These are phyloP conservation scores for Ophiosphaerella herpotricha DNA, from an alignment of 2,329 filamentous ascomycete genomes.

Conservation along the genomic window DNA sequence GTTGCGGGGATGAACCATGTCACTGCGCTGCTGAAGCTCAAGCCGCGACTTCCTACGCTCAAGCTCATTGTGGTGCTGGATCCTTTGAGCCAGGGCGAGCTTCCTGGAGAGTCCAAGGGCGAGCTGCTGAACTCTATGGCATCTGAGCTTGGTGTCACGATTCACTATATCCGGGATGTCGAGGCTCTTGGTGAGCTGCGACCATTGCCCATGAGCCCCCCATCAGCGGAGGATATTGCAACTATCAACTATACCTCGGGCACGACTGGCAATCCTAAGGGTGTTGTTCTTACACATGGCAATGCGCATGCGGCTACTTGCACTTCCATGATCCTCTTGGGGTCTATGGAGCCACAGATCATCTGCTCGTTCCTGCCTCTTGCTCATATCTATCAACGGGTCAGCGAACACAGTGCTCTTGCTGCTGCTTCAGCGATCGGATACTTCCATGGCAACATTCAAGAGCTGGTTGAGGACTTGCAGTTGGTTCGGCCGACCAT, in stretches of 20 bases:
- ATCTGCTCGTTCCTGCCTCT: slow-evolving; percentile 88
- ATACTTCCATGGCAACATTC: slow-evolving; percentile 91
- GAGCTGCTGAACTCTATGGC: slow-evolving; percentile 78
- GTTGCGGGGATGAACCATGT: slow-evolving; percentile 81
- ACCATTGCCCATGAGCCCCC: slow-evolving; percentile 71
- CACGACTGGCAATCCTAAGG: slow-evolving; percentile 82
- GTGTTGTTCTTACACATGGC: slow-evolving; percentile 79
- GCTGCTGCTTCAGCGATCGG: slow-evolving; percentile 76
- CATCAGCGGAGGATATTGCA: slow-evolving; percentile 73
- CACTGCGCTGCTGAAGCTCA: slow-evolving; percentile 78
- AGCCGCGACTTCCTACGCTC: slow-evolving; percentile 74
- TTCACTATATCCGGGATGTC: slow-evolving; percentile 79
- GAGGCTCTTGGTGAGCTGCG: slow-evolving; percentile 77
- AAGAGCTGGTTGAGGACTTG: slow-evolving; percentile 86
- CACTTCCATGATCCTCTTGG: slow-evolving; percentile 60
- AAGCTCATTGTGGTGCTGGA: slow-evolving; percentile 91
- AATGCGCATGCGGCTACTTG: slow-evolving; percentile 77
- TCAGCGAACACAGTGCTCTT: slow-evolving; percentile 77
- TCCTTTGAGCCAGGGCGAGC: slow-evolving; percentile 78
- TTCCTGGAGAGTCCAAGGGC: slow-evolving; percentile 75
- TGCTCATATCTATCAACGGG: slow-evolving; percentile 90
- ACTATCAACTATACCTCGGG: slow-evolving; percentile 94
- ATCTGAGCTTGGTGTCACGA: slow-evolving; percentile 71
- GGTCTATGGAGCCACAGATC: slow-evolving; percentile 63
- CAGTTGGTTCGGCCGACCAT: slow-evolving; percentile 82